Evolutionary conservation across 495 filamentous ascomycete species (phyloP).

Genomic region (Pyrenopolyporus hunteri): DNA sequence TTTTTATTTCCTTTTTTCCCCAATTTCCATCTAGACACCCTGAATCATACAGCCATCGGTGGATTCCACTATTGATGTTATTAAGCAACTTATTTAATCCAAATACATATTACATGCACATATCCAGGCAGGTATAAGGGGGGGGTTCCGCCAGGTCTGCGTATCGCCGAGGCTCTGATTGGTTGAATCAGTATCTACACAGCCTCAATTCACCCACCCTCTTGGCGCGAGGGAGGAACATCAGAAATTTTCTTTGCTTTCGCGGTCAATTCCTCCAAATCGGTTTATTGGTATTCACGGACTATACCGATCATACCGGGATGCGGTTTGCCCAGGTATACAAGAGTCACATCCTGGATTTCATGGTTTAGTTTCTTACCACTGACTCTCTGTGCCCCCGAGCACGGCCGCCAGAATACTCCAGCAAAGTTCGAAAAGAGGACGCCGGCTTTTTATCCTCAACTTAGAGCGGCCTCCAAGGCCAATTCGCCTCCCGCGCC

Average conservation of each 20-base stretch:
- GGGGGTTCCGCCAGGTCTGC: no score
- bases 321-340: background rate
- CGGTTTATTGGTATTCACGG: constrained; percentile 2
- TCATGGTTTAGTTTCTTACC: background rate
- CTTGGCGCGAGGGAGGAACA: constrained; percentile 30
- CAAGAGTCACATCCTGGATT: constrained; percentile 11
- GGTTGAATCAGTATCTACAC: constrained; percentile 22
- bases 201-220: constrained; percentile 32
- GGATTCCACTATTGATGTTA: no score
- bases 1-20: no score
- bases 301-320: background rate
- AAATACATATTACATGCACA: no score
- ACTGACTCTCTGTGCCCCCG: no score
- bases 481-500: constrained; percentile 17
- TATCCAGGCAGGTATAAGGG: no score
- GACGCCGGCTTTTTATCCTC: constrained; percentile 5
- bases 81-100: no score
- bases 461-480: constrained; percentile 24
- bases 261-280: constrained; percentile 14
- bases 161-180: constrained; percentile 24
- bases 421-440: background rate
- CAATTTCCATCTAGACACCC: no score
- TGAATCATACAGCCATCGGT: no score
- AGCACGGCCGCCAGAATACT: no score
- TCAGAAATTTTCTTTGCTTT: constrained; percentile 15